Evolutionary conservation across 1,139 yeast species (phyloP), one percentile per base, ranked within the genome.

Genomic region (Taphrina pruni): DNA sequence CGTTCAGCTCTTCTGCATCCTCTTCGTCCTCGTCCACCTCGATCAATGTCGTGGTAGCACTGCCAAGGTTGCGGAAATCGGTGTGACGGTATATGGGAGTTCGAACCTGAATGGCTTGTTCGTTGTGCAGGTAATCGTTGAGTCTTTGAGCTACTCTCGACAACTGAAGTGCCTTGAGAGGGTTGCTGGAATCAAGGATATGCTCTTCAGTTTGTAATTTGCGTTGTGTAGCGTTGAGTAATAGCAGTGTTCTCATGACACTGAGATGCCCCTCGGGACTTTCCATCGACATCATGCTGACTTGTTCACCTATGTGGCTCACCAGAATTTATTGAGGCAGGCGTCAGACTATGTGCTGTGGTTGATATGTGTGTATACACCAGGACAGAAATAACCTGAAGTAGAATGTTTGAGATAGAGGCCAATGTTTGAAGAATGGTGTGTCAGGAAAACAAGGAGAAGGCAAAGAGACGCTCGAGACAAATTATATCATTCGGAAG

Each of bases 161-260:
- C 17, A 64, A 48, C n/a, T 55, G 60, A 6, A 64, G 38, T n/a
- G 60, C 60, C 48, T 48, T 64, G 46, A 64, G 56, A 14, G 67
- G 67, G 36, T 39, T 54, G 61, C 61, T 64, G 12, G 67, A 64
- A 21, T 64, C 67, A n/a, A 35, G 21, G 14, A 64, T 55, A 50
- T 46, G 43, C 38, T 64, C 67, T n/a, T 64, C 67, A 32, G 45
- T 36, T 7, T 55, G 51, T 36, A 64, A 38, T 35, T 64, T 64
- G 12, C 61, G 43, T 32, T 55, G 61, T n/a, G 67, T 64, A 8
- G 67, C 21, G 35, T 57, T 64, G 17, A 64, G 56, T 26, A 64
- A 39, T 11, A 64, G 56, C 55, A 64, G 43, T 35, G 67, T 55
- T 2, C 61, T 45, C 67, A 64, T 64, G 11, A 64, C 46, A 50